Conservation (phyloP, 257 asterid species). For the Salvia splendens region DNA sequence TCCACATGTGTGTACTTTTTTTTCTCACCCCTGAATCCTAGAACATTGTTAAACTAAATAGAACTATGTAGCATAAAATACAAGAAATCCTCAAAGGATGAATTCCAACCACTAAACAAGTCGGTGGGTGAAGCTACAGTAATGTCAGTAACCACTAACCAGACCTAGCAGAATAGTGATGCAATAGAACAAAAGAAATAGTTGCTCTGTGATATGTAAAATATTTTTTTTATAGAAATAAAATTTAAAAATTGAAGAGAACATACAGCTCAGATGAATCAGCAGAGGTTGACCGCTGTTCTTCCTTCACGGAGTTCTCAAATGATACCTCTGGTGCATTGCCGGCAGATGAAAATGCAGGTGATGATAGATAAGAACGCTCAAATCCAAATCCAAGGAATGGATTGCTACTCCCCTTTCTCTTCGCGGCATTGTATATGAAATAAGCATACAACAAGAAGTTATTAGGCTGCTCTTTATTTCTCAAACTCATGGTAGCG, state of each 20-base stretch:
- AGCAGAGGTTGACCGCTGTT: conserved; percentile 47
- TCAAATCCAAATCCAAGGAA: conserved; percentile 53
- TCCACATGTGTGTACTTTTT: background rate
- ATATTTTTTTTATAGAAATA: background rate
- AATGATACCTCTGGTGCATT: conserved; percentile 72
- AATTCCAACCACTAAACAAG: background rate
- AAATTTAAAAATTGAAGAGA: conserved; percentile 22
- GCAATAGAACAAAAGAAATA: background rate
- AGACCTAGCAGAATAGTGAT: background rate
- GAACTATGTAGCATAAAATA: background rate
- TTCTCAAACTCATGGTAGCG: conserved; percentile 66
- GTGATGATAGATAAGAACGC: conserved; percentile 49
- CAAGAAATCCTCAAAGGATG: background rate
- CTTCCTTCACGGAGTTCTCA: conserved; percentile 54
- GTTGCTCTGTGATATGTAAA: background rate
- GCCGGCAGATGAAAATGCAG: conserved; percentile 56
- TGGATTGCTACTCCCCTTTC: conserved; percentile 47
- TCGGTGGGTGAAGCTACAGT: background rate
- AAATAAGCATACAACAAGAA: conserved; percentile 66
- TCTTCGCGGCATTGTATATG: conserved; percentile 58
- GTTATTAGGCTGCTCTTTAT: conserved; percentile 63
- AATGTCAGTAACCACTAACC: background rate
- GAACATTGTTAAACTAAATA: background rate
- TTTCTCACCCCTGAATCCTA: background rate
- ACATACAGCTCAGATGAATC: conserved; percentile 69